Percentiles rank a stretch among this genome's conserved stretches.
phyloP scores from a whole-genome alignment of 2,329 filamentous ascomycete genomes.

The Botrytis galanthina region DNA sequence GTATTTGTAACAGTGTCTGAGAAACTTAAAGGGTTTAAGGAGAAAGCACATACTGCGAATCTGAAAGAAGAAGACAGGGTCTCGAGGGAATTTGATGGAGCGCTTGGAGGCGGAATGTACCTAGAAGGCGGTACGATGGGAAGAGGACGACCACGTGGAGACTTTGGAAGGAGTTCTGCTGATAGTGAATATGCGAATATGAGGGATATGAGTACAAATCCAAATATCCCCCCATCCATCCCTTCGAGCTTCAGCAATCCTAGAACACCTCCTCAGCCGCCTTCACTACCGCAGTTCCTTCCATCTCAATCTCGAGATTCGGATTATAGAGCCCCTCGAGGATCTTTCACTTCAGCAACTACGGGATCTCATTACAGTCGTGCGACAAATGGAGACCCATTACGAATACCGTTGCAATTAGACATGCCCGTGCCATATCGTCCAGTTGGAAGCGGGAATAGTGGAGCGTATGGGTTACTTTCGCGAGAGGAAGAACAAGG shows the following conservation, averaged over 20 bases:
- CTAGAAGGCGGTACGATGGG: constrained; percentile 2
- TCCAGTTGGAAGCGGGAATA: neutral
- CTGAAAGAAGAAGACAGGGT: neutral
- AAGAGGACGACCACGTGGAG: neutral
- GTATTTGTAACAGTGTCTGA: neutral
- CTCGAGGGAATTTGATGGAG: constrained; percentile 4
- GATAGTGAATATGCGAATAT: neutral
- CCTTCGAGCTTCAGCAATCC: neutral
- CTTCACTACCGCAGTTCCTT: neutral
- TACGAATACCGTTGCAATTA: neutral
- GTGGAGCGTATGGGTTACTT: neutral
- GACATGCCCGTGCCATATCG: neutral
- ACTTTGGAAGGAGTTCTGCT: too few species aligned
- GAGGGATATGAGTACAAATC: neutral
- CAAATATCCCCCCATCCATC: neutral
- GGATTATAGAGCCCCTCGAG: neutral
- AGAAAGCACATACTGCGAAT: neutral
- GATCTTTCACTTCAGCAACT: neutral
- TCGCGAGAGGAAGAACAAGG: neutral
- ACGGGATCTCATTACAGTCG: constrained; percentile 3
- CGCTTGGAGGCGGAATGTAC: constrained; percentile 3
- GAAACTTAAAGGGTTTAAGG: neutral
- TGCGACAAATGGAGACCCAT: neutral
- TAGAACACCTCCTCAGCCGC: neutral
- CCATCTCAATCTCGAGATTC: neutral